phyloP scores from a whole-genome alignment of 768 basidiomycete genomes.

The Trametes coccinea region DNA sequence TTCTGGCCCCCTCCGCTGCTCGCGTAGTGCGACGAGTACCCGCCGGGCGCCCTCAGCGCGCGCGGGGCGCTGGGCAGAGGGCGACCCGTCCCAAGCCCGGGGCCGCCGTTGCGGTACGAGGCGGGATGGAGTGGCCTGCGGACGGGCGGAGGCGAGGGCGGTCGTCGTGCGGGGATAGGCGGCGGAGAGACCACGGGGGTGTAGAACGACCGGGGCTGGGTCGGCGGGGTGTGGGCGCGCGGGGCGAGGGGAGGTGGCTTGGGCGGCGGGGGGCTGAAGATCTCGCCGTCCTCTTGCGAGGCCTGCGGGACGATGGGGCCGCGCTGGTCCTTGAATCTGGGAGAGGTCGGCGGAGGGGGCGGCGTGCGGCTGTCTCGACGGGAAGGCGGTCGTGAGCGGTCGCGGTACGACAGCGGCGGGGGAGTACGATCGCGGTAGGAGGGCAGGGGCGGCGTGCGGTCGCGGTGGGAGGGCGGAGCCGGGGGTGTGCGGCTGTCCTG shows the following conservation, averaged over 20 bases:
- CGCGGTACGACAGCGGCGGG: no score
- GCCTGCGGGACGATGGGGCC: conserved; percentile 19
- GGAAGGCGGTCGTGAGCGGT: no score
- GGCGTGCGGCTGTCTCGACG: no score
- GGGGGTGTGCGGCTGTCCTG: neutral
- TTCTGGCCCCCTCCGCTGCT: conserved; percentile 21
- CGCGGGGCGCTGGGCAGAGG: conserved; percentile 43
- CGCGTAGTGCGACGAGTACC: conserved; percentile 25
- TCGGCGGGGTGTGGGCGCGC: conserved; percentile 46
- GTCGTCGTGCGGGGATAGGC: conserved; percentile 25
- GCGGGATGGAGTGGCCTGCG: conserved; percentile 35
- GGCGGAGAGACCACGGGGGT: conserved; percentile 29
- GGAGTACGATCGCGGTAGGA: no score
- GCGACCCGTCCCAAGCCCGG: conserved; percentile 24
- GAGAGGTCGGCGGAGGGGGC: conserved; percentile 4
- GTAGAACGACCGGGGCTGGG: conserved; percentile 49
- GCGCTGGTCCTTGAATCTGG: neutral
- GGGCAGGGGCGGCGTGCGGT: neutral
- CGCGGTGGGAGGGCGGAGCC: neutral
- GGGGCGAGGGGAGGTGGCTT: conserved; percentile 36
- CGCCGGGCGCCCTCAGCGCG: conserved; percentile 36
- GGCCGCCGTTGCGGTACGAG: conserved; percentile 31
- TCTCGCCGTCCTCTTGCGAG: conserved; percentile 57
- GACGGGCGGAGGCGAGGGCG: no score
- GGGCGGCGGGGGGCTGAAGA: conserved; percentile 40